phyloP scores from a whole-genome alignment of 2,329 filamentous ascomycete genomes.

The Trichoderma arundinaceum region DNA sequence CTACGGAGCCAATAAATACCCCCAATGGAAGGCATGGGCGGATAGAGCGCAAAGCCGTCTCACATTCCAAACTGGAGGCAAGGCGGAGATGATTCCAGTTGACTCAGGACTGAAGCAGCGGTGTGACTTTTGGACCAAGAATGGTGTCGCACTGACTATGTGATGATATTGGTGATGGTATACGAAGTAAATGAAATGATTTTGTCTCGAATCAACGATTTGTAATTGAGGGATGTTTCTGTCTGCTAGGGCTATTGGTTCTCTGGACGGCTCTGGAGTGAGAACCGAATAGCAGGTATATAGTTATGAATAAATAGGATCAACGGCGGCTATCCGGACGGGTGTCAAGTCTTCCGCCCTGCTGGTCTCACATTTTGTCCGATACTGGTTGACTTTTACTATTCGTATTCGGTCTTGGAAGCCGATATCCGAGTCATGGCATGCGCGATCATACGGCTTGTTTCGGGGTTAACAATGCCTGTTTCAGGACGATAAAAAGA shows the following conservation, averaged over 20 bases:
- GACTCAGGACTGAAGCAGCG: slow-evolving; percentile 37
- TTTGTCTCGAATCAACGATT: background rate
- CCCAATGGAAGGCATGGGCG: slow-evolving; percentile 49
- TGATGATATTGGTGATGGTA: slow-evolving; percentile 26
- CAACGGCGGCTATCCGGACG: background rate
- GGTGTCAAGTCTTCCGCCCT: background rate
- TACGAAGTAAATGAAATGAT: background rate
- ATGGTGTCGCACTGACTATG: slow-evolving; percentile 35
- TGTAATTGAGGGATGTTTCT: background rate
- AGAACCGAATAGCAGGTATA: background rate
- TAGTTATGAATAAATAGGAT: background rate
- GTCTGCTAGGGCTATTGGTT: background rate
- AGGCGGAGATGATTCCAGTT: slow-evolving; percentile 49
- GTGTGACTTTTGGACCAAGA: slow-evolving; percentile 39
- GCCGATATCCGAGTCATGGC: background rate
- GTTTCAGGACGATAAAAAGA: background rate
- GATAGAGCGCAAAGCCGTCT: slow-evolving; percentile 42
- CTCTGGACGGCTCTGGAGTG: background rate
- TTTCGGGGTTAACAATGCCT: too few relatives aligned
- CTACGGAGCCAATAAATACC: slow-evolving; percentile 32
- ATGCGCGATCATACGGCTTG: background rate
- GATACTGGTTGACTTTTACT: background rate
- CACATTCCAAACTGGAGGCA: slow-evolving; percentile 49
- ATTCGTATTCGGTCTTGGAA: background rate
- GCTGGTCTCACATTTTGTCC: background rate